Base-by-base conservation (phyloP, 2,329 filamentous ascomycete genomes). In the Ceratocystis colombiana region DNA sequence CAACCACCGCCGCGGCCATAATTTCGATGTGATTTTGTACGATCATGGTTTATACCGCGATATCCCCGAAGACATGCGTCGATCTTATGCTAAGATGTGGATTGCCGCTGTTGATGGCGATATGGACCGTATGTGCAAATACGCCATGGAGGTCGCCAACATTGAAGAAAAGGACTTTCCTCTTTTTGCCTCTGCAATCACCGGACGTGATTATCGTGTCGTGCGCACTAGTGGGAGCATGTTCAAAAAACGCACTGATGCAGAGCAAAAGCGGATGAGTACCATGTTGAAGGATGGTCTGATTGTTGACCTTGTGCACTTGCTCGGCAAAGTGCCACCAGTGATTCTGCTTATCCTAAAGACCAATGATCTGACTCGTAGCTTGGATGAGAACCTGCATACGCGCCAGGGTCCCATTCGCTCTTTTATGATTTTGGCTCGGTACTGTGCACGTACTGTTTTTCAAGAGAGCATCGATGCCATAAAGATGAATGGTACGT, bases 41-140 rank as follows among this genome's bases (percentile, higher is more conserved):
- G 94, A 99, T 73, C 94, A 99, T 75, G 95, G 94, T 1, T 81
- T 99, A 2, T 99, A 99, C 76, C 88, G 95, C 67, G 90, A 96
- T 71, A 97, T 97, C 64, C 89, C 92, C 0, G 79, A 85, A 66
- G 77, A 84, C 1, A 77, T 96, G 33, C 87, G 91, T 64, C 85
- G 91, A 28, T 89, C 88, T 20, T 99, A 99, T 72, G 94, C 94
- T 64, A 96, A 96, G 76, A 88, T 99, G 74, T 99, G 94, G 94
- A 85, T 99, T 10, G 92, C 94, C 4, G 90, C 99, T 28, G 88
- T 99, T 64, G 90, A 97, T 71, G 88, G 88, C 0, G 90, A 99
- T 72, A 87, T 96, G 76, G 76, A 81, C 2, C 80, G 81, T 22
- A 99, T 99, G 94, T 88, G 90, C 70, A 85, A 87, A 71, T 96